Evolutionary conservation across 148 eudicot species (phyloP), one percentile per base, ranked within the genome.

Genomic region (Rheum nobile): DNA sequence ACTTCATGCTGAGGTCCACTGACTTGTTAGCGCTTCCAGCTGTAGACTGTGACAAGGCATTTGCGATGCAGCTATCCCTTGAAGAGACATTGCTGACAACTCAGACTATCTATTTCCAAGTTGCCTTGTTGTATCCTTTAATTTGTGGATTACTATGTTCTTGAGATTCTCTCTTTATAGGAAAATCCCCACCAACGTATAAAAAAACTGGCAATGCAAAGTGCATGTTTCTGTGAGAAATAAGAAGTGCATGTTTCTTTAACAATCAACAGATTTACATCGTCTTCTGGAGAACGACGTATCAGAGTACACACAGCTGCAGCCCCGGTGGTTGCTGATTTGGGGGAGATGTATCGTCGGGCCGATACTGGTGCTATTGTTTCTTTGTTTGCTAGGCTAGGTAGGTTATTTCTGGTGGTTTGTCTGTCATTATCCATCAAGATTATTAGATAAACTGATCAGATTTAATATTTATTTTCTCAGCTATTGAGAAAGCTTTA

Each of bases 261-360:
- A 81, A 90, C 84, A 46, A 47, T 65, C 68, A 63, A 74, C 76
- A 95, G 99, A 81, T 95, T 88, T 74, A 95, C 99, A 31, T 90
- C 99, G 37, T 95, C 99, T 81, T 95, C 91, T 80, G 99, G 99
- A 84, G 99, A 95, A 87, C 89, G 99, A 78, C 96, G 99, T 74
- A 91, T 95, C 75, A 88, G 99, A 80, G 97, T 95, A 57, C 99
- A 91, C 82, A 95, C 99, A 29, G 92, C 97, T 19, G 96, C 92
- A 31, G 96, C 92, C 71, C 97, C 99, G 55, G 96, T 95, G 78
- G 99, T 90, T 79, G 43, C 90, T 71, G 96, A 95, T 75, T 82
- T 95, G 4, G 91, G 91, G 79, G 99, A 95, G 76, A 95, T 95
- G 99, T 91, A 95, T 70, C 93, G 89, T 68, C 90, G 75, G 70